Base-by-base conservation (phyloP, 2,329 filamentous ascomycete genomes). In the Neoscytalidium dimidiatum region DNA sequence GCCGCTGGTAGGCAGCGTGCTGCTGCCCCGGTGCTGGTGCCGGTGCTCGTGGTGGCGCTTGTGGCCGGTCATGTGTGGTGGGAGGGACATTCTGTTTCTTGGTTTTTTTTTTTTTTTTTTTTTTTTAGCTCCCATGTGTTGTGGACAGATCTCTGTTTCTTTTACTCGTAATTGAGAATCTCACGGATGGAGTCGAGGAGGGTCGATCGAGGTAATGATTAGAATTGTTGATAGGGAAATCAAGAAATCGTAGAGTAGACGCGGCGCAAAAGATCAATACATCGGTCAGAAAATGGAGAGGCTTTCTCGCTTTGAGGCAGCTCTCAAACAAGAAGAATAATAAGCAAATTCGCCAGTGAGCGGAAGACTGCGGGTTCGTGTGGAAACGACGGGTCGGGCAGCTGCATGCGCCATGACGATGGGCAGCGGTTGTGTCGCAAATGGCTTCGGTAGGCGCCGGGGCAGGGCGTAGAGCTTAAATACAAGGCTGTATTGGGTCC, bases 361-460 rank as follows among this genome's bases (percentile, higher is more conserved):
- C 33, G 52, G 52, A 41, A 38, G 52, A 41, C 19, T 23, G 51
- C 51, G 51, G 51, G 9, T 38, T 56, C 51, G 11, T 19, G 17
- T 9, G n/a, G n/a, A 23, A 19, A 23, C 19, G 52, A 11, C 21
- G 33, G 38, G 11, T 17, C n/a, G 14, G 11, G 38, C 38, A 41
- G 38, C 8, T 41, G 28, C 53, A 43, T 44, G 53, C 35, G 53
- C 53, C 53, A 58, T 58, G 38, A 43, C 53, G 53, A 43, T 29
- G 17, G 13, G 1, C 11, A 14, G 52, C 35, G 33, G 21, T 17
- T 21, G 31, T 3, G 21, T 28, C 17, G 33, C 53, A 17, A 23
- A 13, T 43, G 23, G 35, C 52, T 43, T 57, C 33, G 52, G 52
- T 38, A 41, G 52, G 33, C 31, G 21, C 46, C 46, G 23, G n/a